Evolutionary conservation across 495 filamentous ascomycete genomes (phyloP).

Genomic region (Niebla homalea): DNA sequence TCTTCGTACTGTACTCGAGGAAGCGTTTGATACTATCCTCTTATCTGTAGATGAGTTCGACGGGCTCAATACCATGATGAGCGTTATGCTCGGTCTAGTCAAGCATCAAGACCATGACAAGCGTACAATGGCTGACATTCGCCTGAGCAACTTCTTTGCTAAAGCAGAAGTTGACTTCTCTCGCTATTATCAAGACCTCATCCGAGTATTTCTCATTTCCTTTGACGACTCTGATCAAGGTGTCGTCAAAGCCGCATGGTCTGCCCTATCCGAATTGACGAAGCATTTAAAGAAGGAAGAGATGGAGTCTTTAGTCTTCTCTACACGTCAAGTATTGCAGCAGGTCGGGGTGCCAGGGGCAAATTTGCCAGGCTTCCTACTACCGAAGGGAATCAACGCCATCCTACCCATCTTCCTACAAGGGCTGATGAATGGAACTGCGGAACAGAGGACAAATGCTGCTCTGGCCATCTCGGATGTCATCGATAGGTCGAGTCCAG

Average conservation of each 20-base stretch:
- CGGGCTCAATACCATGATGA: constrained; percentile 89
- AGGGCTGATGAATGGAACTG: constrained; percentile 87
- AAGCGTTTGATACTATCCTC: constrained; percentile 74
- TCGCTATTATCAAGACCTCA: constrained; percentile 85
- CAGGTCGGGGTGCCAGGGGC: constrained; percentile 80
- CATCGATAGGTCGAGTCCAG: constrained; percentile 73
- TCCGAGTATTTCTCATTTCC: constrained; percentile 73
- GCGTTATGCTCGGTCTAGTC: constrained; percentile 67
- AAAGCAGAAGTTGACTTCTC: constrained; percentile 76
- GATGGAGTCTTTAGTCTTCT: constrained; percentile 86
- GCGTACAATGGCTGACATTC: constrained; percentile 60
- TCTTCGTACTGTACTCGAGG: constrained; percentile 57
- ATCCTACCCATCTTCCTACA: constrained; percentile 95
- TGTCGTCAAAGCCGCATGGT: constrained; percentile 89
- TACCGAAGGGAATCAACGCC: constrained; percentile 96
- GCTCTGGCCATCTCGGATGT: constrained; percentile 92
- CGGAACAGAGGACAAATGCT: constrained; percentile 81
- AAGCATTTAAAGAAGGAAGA: constrained; percentile 89
- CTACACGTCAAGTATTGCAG: constrained; percentile 69
- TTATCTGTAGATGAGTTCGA: constrained; percentile 92
- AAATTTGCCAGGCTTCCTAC: constrained; percentile 73
- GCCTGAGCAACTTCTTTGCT: constrained; percentile 81
- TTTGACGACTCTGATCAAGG: constrained; percentile 77
- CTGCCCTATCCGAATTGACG: constrained; percentile 74
- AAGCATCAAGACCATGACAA: constrained; percentile 88